Base-by-base conservation (phyloP, 2,329 filamentous ascomycete genomes). In the Botrytis squamosa region DNA sequence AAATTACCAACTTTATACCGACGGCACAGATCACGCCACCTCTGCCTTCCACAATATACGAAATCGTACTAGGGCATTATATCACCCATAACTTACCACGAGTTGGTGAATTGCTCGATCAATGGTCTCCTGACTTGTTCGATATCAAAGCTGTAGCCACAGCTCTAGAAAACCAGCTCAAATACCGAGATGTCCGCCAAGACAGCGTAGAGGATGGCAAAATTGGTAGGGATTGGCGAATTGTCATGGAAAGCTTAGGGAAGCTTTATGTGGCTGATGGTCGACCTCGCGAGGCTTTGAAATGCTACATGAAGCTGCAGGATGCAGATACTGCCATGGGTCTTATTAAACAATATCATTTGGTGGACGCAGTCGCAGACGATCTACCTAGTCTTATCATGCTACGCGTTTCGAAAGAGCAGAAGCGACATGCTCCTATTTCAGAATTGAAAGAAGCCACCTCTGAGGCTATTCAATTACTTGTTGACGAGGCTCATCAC, bases 351-450 rank as follows among this genome's bases (percentile, higher is more conserved):
- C 93, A 97, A 57, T 92, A 93, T 78, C 94, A 97, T 81, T 87
- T 99, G n/a, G 90, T 97, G 0, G 94, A 97, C 79, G 92, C 94
- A 1, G 90, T 98, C 20, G 89, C 90, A 1, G 95, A 98, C 79
- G 94, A 99, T 81, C 95, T 99, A 52, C 91, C 94, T 7, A 91
- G 93, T 52, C 93, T 99, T 78, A 92, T 99, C 72, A 88, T 93
- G 76, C 88, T 99, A 70, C 90, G 95, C n/a, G 92, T 99, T 3
- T 90, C 92, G 0, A 88, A 90, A 75, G 89, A 91, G 70, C 89
- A 92, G 77, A 84, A 92, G 74, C 87, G 88, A 70, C 87, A 87
- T 9, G 92, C 94, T 78, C 85, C 89, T 0, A 83, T 89, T 29
- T 82, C 86, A 0, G 94, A 98, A 75, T 86, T 98, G 6, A 93